phyloP scores from a whole-genome alignment of 352 stramenopile species.

The Peronospora destructor region DNA sequence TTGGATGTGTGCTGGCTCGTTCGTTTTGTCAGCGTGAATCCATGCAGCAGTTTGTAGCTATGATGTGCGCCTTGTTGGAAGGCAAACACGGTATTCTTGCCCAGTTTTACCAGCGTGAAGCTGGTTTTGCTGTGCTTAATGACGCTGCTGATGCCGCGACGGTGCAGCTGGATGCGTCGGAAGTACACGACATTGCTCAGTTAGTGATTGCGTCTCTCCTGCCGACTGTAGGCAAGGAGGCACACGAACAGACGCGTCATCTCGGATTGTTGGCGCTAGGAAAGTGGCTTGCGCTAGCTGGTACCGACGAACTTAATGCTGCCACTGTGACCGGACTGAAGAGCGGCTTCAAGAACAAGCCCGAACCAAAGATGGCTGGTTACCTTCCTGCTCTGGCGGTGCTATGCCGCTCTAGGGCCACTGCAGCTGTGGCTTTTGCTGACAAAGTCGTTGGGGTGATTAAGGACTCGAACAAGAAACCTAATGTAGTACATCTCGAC shows the following conservation, averaged over 20 bases:
- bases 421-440: slow-evolving; percentile 30
- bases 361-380: slow-evolving; percentile 53
- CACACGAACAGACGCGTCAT: slow-evolving; percentile 74
- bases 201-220: slow-evolving; percentile 47
- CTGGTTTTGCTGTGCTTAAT: slow-evolving; percentile 55
- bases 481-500: slow-evolving; percentile 63
- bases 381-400: slow-evolving; percentile 56
- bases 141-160: slow-evolving; percentile 40
- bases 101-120: slow-evolving; percentile 85
- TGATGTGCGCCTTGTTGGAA: slow-evolving; percentile 58
- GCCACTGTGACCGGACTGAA: slow-evolving; percentile 40
- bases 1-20: slow-evolving; percentile 42
- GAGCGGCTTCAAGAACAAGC: slow-evolving; percentile 64
- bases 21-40: slow-evolving; percentile 48
- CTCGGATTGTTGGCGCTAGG: slow-evolving; percentile 63
- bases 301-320: slow-evolving; percentile 39
- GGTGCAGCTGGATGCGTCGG: slow-evolving; percentile 25
- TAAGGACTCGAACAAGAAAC: slow-evolving; percentile 71
- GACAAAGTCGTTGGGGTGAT: slow-evolving; percentile 53
- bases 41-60: slow-evolving; percentile 46
- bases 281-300: slow-evolving; percentile 59
- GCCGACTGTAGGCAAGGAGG: slow-evolving; percentile 76
- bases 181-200: slow-evolving; percentile 36
- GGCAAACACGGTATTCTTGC: slow-evolving; percentile 79
- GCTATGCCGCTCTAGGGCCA: slow-evolving; percentile 30